Percentiles rank a stretch among this genome's conserved stretches.
phyloP scores from a whole-genome alignment of 1,139 yeast species.

The Candida sanyaensis region DNA sequence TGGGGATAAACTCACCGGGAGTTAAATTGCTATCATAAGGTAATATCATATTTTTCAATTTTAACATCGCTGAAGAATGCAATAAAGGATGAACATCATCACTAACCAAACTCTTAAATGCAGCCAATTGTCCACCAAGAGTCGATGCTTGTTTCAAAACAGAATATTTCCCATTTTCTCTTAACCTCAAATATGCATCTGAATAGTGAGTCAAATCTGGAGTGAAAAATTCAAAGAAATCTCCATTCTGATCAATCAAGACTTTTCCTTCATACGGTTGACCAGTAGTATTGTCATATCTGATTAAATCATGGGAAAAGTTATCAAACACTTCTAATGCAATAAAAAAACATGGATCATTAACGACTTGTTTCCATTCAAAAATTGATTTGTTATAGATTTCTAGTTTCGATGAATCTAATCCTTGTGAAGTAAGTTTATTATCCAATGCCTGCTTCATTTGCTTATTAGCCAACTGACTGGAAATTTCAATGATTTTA shows the following conservation, averaged over 20 bases:
- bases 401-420: conserved; percentile 51
- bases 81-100: conserved; percentile 43
- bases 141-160: conserved; percentile 25
- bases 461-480: conserved; percentile 69
- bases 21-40: conserved; percentile 73
- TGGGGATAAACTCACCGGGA: conserved; percentile 81
- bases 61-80: conserved; percentile 34
- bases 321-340: conserved; percentile 88
- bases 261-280: conserved; percentile 81
- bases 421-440: conserved; percentile 40
- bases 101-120: conserved; percentile 33
- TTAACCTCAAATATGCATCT: conserved; percentile 50
- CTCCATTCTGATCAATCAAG: conserved; percentile 71
- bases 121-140: conserved; percentile 22
- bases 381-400: conserved; percentile 75
- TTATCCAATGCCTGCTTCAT: conserved; percentile 35
- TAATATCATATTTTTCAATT: conserved; percentile 30
- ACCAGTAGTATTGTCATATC: conserved; percentile 70
- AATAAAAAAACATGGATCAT: conserved; percentile 75
- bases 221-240: conserved; percentile 72
- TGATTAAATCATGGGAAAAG: conserved; percentile 77
- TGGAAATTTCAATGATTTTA: conserved; percentile 75
- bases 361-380: conserved; percentile 66
- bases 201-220: conserved; percentile 70
- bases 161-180: conserved; percentile 50